Conservation (phyloP, 805 yeast species). For the Yamadazyma sp. region DNA sequence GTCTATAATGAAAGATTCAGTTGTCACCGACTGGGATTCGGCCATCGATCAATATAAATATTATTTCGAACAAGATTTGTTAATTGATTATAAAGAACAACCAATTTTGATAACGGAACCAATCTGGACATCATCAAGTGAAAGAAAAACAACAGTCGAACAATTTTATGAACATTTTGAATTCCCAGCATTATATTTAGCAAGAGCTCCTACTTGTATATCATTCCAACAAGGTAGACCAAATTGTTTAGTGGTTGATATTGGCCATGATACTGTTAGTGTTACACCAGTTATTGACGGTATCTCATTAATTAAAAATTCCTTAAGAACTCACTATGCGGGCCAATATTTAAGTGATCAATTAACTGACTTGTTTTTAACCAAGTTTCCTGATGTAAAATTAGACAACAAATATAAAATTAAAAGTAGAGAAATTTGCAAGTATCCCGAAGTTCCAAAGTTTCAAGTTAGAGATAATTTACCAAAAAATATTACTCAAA, state of each 20-base stretch:
- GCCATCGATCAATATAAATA: slow-evolving; percentile 71
- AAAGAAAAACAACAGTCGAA: slow-evolving; percentile 70
- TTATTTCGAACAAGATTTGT: slow-evolving; percentile 50
- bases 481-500: slow-evolving; percentile 36
- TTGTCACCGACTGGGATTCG: slow-evolving; percentile 82
- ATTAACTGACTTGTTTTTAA: slow-evolving; percentile 38
- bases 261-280: slow-evolving; percentile 75
- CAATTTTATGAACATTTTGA: slow-evolving; percentile 63
- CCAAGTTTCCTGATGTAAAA: slow-evolving; percentile 18
- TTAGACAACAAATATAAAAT: slow-evolving; percentile 42
- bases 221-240: slow-evolving; percentile 89
- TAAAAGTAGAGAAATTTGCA: slow-evolving; percentile 38
- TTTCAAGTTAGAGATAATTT: slow-evolving; percentile 16
- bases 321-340: slow-evolving; percentile 67
- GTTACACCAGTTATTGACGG: slow-evolving; percentile 86
- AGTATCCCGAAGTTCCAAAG: slow-evolving; percentile 29
- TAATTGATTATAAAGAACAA: slow-evolving; percentile 57
- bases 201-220: slow-evolving; percentile 81
- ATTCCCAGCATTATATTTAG: slow-evolving; percentile 78
- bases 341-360: slow-evolving; percentile 66
- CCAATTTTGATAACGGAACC: slow-evolving; percentile 86
- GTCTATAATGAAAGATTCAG: slow-evolving; percentile 58
- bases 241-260: slow-evolving; percentile 78
- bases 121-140: slow-evolving; percentile 70
- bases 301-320: slow-evolving; percentile 66